Conservation (phyloP, 2,329 filamentous ascomycete species). For the Alternaria sp. region DNA sequence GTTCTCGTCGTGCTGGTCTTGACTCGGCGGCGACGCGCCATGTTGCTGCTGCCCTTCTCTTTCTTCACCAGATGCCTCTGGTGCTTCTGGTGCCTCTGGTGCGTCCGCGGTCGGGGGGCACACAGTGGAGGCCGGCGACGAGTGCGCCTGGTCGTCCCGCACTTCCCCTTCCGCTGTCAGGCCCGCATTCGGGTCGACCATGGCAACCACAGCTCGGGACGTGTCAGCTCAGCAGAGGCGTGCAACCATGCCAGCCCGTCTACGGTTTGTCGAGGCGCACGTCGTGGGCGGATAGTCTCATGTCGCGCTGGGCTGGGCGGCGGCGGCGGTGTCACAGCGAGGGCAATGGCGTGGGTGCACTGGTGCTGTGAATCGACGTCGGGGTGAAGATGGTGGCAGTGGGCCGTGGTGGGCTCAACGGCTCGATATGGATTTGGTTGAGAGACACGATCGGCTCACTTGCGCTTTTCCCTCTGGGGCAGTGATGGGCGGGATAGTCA, state of each 20-base stretch:
- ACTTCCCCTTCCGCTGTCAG: slow-evolving; percentile 31
- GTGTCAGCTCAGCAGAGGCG: slow-evolving; percentile 36
- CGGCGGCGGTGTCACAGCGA: slow-evolving; percentile 1
- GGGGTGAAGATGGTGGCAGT: background rate
- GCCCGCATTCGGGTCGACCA: slow-evolving; percentile 35
- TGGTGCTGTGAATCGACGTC: background rate
- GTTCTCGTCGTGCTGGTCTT: slow-evolving; percentile 29
- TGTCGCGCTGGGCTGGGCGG: slow-evolving; percentile 27
- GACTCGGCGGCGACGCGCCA: slow-evolving; percentile 14
- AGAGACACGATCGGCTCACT: slow-evolving; percentile 21
- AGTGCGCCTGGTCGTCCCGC: slow-evolving; percentile 14
- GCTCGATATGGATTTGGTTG: slow-evolving; percentile 24
- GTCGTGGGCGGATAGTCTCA: slow-evolving; percentile 31
- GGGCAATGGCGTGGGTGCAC: slow-evolving; percentile 4
- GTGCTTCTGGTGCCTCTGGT: background rate
- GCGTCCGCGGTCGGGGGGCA: slow-evolving; percentile 31
- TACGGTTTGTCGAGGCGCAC: slow-evolving; percentile 15
- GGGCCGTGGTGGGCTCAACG: slow-evolving; percentile 15
- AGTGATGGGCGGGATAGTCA: slow-evolving; percentile 20
- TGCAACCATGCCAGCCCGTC: slow-evolving; percentile 41
- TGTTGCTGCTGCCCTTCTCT: background rate
- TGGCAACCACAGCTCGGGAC: slow-evolving; percentile 34
- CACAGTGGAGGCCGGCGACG: slow-evolving; percentile 33
- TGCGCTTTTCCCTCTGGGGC: slow-evolving; percentile 16
- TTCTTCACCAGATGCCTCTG: background rate